Base-by-base conservation (phyloP, 1,284 basidiomycete species). In the Peniophora sp. region DNA sequence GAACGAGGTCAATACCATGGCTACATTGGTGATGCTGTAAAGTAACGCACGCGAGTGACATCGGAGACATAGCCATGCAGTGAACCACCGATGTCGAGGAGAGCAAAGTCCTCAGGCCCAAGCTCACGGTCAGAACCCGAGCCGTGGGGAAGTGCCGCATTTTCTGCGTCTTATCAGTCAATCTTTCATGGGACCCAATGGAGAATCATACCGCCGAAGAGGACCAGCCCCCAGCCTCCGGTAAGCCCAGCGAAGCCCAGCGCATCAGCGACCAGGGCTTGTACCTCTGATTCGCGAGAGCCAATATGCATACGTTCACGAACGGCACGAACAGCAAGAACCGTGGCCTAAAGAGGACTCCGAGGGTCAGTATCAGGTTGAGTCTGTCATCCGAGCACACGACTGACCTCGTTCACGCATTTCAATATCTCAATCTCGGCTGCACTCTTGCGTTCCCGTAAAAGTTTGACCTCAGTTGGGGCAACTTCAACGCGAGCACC, bases 131-230 rank as follows among this genome's bases (percentile, higher is more conserved):
- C 84, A 0, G 81, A 83, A 1, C 88, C 88, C 23, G 75, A 74
- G 2, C 89, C 92, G 62, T 94, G 91, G 2, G 90, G 91, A 17
- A 92, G 75, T 0, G 89, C 90, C 1, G 89, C 91, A 56, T 92
- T 88, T 57, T 86, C 89, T 91, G 63, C 14, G 27, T 24, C 34
- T 10, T 24, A 5, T 14, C n/a, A 18, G 47, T 5, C 18, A 5
- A 8, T 5, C n/a, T 17, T 14, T 14, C 12, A 48, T 48, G 23
- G 15, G 17, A 35, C 41, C n/a, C n/a, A 32, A 6, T 32, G 18
- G 8, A 41, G 37, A 23, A 14, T 18, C 76, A 51, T 55, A 88
- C 88, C 83, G 58, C 90, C 89, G 60, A 94, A 92, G 17, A 92
- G 71, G 0, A 87, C 81, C 22, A 91, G 67, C 15, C 78, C 82